Evolutionary conservation across 768 basidiomycete genomes (phyloP).

Genomic region (Cubamyces sp.): DNA sequence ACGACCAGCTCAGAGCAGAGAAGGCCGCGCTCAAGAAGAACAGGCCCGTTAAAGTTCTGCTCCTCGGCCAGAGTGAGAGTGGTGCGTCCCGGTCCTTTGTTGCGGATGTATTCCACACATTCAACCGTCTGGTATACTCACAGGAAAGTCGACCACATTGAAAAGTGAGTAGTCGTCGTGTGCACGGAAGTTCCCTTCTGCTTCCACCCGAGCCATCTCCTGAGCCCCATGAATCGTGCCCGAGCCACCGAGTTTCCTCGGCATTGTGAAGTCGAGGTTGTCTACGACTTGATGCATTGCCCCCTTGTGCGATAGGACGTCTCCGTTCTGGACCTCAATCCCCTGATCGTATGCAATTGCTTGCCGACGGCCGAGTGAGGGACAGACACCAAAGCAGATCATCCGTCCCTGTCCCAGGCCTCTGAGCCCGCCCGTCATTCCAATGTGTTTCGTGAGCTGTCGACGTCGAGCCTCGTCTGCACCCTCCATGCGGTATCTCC

Average conservation of each 20-base stretch:
- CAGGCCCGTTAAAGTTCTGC: conserved; percentile 42
- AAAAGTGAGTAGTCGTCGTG: conserved; percentile 37
- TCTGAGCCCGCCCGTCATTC: not conserved
- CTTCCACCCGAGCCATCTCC: not conserved
- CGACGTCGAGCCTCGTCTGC: not conserved
- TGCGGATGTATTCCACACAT: not conserved
- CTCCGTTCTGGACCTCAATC: no score
- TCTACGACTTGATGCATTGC: no score
- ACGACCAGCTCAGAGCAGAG: conserved; percentile 43
- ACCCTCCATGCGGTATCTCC: not conserved
- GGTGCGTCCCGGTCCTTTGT: conserved; percentile 31
- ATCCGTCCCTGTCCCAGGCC: not conserved
- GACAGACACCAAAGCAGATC: no score
- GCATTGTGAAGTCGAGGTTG: no score
- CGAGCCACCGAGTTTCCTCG: no score
- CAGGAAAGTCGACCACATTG: conserved; percentile 47
- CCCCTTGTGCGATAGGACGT: no score
- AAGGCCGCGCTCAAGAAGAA: conserved; percentile 36
- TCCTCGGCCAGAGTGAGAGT: conserved; percentile 44
- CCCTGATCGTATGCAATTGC: no score
- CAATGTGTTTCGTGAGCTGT: no score
- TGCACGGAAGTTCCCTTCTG: not conserved
- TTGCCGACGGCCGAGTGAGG: no score
- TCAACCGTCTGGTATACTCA: not conserved
- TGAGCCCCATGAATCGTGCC: not conserved